These are phyloP conservation scores for Fusarium sp. DNA, from an alignment of 2,329 filamentous ascomycete species.

Conservation along the genomic window DNA sequence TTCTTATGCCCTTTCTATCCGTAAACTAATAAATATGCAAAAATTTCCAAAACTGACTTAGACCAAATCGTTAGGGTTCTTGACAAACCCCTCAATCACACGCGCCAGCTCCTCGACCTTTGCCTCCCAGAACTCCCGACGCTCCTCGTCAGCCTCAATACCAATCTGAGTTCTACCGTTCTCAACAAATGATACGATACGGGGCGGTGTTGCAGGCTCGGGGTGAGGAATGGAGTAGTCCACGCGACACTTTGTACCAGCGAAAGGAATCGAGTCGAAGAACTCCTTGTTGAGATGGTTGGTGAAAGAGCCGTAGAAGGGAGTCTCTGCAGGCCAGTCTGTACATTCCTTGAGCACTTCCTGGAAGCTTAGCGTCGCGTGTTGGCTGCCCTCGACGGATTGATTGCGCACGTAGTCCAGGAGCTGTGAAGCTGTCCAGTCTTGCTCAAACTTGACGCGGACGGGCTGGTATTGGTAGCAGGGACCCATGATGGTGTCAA, in stretches of 20 bases:
- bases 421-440: constrained; percentile 36
- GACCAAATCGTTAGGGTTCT: constrained; percentile 16
- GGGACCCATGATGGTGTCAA: constrained; percentile 41
- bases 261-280: constrained; percentile 43
- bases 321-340: constrained; percentile 20
- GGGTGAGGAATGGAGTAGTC: constrained; percentile 41
- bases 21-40: neutral
- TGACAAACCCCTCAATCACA: constrained; percentile 30
- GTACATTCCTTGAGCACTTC: constrained; percentile 35
- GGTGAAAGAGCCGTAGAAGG: constrained; percentile 41
- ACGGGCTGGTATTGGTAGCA: constrained; percentile 45
- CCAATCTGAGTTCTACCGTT: constrained; percentile 36
- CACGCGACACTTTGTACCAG: constrained; percentile 38
- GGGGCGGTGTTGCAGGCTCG: constrained; percentile 37
- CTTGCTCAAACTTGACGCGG: constrained; percentile 36
- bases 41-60: neutral
- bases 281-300: constrained; percentile 44
- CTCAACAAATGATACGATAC: constrained; percentile 40
- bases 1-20: neutral
- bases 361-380: constrained; percentile 37
- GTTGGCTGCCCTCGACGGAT: constrained; percentile 37
- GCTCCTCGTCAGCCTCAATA: constrained; percentile 42
- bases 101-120: constrained; percentile 33
- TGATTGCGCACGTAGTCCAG: constrained; percentile 36
- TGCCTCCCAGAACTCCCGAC: constrained; percentile 40